Evolutionary conservation across 2,329 filamentous ascomycete genomes (phyloP), one percentile per base, ranked within the genome.

Genomic region (Pseudogymnoascus sp.): DNA sequence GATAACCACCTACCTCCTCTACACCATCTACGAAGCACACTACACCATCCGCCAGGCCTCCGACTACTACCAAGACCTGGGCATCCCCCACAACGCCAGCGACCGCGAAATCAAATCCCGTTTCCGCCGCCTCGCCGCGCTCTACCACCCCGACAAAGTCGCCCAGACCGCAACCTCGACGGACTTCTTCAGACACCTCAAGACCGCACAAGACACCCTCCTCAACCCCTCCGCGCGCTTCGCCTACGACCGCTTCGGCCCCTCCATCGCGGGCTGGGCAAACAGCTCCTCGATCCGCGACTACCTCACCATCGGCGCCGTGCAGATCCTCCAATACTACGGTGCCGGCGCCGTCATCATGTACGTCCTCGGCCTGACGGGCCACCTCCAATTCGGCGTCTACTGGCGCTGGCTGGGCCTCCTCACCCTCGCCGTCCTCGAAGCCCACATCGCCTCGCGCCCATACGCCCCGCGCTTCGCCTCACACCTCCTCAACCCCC

Each of bases 21-120:
- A 96, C 80, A 96, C 92, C 56, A 86, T 97, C 70, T 95, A 93
- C 78, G 93, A 97, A 77, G 89, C 91, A 71, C 90, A 96, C 80
- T 86, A 90, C 78, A 86, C 91, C 67, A 82, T 96, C 29, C 88
- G 85, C 66, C 79, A 82, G 50, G 79, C 81, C 1, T 86, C 88
- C 17, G 87, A 91, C 75, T 96, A 89, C 78, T 97, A 97, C 78
- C 80, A 84, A 56, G 83, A 88, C 67, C 83, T 99, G 0, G 86
- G 86, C 37, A 83, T 97, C 0, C 79, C 87, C 11, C 80, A 88
- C 38, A 75, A 82, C 63, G 88, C 89, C 10, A 82, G 84, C 62
- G 91, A 96, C 62, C 84, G 84, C 69, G 86, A 88, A 11, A 84
- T 99, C 73, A 95, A 96, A 76, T 88, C 88, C 21, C 86, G 87